These are phyloP conservation scores for Biscogniauxia mediterranea DNA, from an alignment of 2,329 filamentous ascomycete genomes.

Conservation along the genomic window DNA sequence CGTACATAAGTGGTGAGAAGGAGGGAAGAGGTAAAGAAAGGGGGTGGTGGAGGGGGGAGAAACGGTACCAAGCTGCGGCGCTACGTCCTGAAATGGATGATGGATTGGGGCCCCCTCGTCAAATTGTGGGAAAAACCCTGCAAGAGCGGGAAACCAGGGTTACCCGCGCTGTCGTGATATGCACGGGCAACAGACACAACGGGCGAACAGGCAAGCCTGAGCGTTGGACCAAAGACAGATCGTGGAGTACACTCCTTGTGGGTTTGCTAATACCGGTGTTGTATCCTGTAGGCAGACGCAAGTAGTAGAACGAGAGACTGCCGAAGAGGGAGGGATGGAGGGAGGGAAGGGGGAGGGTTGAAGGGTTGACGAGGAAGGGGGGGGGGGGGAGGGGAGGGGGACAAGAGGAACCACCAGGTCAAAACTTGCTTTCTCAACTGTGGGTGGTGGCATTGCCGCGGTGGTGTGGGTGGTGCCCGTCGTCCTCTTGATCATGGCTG, in stretches of 20 bases:
- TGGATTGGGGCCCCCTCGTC: conserved; percentile 9
- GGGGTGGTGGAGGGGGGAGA: neutral
- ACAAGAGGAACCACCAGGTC: neutral
- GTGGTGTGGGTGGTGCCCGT: neutral
- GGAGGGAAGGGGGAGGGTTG: too few relatives aligned
- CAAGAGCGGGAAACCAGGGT: conserved; percentile 44
- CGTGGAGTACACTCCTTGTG: conserved; percentile 34
- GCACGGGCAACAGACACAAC: conserved; percentile 32
- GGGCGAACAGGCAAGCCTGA: conserved; percentile 27
- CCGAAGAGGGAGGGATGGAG: conserved; percentile 27
- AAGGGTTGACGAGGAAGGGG: too few relatives aligned
- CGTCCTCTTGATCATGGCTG: conserved; percentile 18
- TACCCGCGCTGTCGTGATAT: conserved; percentile 33
- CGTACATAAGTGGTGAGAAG: too few relatives aligned
- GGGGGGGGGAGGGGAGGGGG: too few relatives aligned
- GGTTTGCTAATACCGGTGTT: conserved; percentile 22
- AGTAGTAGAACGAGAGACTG: conserved; percentile 16
- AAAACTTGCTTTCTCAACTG: conserved; percentile 4
- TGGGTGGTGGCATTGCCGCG: conserved; percentile 23
- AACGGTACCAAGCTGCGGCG: conserved; percentile 6
- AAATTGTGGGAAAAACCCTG: conserved; percentile 27
- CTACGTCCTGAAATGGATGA: neutral
- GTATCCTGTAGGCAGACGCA: conserved; percentile 11
- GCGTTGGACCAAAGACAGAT: conserved; percentile 25
- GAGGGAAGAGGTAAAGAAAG: too few relatives aligned